Evolutionary conservation across 2,329 filamentous ascomycete species (phyloP), one percentile per base, ranked within the genome.

Genomic region (Hypomyces rosellus): DNA sequence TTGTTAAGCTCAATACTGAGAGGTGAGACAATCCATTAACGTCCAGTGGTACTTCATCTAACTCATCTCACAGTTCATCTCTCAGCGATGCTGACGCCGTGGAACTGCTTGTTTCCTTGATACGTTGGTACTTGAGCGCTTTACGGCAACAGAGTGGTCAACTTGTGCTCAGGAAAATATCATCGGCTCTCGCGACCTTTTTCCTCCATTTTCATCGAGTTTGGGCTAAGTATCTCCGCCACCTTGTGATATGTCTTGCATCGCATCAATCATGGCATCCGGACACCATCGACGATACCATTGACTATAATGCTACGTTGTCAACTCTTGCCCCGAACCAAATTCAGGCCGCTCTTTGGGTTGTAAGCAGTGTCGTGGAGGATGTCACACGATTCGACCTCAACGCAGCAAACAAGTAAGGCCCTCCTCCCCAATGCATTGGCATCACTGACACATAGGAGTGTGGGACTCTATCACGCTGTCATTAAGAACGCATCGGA

Each of bases 1-100:
- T 89, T 46, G 83, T 97, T 60, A 99, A 97, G 70, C 81, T 97
- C 52, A 96, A 97, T 65, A 86, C 85, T n/a, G 89, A 93, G 63
- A 89, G 84, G 86, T 87, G 71, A 55, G 74, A 20, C 3, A 38
- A 33, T 30, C 14, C 3, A 3, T 33, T n/a, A 20, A 20, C 20
- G 20, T 13, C 34, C 37, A 39, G 40, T 50, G 14, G 30, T 34
- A 15, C 3, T 33, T 7, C 20, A 3, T 22, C 9, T 41, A 45
- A 30, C 36, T 14, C 16, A 20, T 36, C 13, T 25, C 44, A 25
- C 11, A 78, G 73, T 58, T 65, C 70, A 49, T 73, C 74, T 14
- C 67, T 88, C 38, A 73, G 74, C 45, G 74, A 80, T 39, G 73
- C 77, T 13, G 78, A 84, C 59, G 77, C 82, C 3, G 68, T 74